Evolutionary conservation across 306 rosid species (phyloP), one percentile per base, ranked within the genome.

Genomic region (Prunus fruticosa): DNA sequence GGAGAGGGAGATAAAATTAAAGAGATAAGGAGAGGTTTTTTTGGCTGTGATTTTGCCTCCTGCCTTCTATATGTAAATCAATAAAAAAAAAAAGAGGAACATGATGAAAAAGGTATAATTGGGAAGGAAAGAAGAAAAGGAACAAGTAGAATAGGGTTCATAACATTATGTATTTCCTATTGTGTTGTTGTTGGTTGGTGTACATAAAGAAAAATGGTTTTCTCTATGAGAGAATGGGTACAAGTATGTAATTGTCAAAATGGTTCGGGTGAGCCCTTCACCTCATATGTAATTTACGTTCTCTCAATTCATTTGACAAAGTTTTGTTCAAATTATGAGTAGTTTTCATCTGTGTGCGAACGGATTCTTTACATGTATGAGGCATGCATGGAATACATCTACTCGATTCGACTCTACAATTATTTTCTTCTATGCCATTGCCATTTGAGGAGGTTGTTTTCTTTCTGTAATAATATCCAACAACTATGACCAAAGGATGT

Each of bases 21-120:
- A 80, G 88, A 43, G 83, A 75, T 52, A 63, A 72, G 71, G 79
- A 75, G 81, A 78, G 83, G 76, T 66, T 69, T 78, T 80, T 83
- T 81, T 84, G 83, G 87, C 79, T 87, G 89, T 80, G 87, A 82
- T 88, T 89, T 89, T 84, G 83, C 76, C 78, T 88, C 84, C 80
- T 87, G 74, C 85, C 70, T 76, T 89, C 72, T 76, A 78, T 83
- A 82, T 93, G 90, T 86, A 94, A 88, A 94, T 84, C 93, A 91
- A 91, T 87, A 90, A 63, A 90, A 84, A 16, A 63, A 79, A 83
- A 75, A 80, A 82, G 77, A 73, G 73, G 91, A 83, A 79, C 79
- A 84, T 79, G 83, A 82, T 72, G 73, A 76, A 60, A 67, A 62
- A 60, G 38, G 75, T 86, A 82, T 82, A 82, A 68, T 81, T 83